Evolutionary conservation across 805 yeast species (phyloP), one percentile per base, ranked within the genome.

Genomic region (Saturnispora silvae): DNA sequence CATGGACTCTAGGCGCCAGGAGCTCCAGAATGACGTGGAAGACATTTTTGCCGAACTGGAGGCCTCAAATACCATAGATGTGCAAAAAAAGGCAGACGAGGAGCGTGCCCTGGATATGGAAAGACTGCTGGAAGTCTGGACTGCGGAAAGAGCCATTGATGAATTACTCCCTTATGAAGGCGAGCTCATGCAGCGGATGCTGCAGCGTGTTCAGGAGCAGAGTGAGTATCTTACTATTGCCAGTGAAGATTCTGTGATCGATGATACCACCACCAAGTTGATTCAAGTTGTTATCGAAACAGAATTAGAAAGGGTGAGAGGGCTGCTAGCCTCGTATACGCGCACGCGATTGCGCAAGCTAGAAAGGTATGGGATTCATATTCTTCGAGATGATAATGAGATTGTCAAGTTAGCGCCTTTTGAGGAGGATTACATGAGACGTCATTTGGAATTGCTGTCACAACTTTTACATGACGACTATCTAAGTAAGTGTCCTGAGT

Each of bases 221-320:
- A 75, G 85, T 40, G 94, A 81, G 45, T 68, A 70, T 38, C 75
- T 89, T 27, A 89, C 81, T 48, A 66, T 75, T 35, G 82, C 84
- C 47, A 79, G 94, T 7, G 77, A 84, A 51, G 87, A 81, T 38
- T 62, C 81, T 27, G 82, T 81, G 36, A 73, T 72, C 34, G 64
- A 67, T 30, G 77, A 76, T 40, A 65, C 61, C 36, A 83, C 79
- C 43, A 76, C 77, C 57, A 87, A 87, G 51, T 59, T 89, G 40
- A 79, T 82, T 40, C 63, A 87, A 32, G 73, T 92, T 63, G 72
- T 94, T 18, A 77, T 89, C 47, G 98, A 92, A 52, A 80, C 94
- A 11, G 97, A 92, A 48, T 68, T 92, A 18, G 97, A 92, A 49
- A 63, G 98, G 40, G 72, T 85, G 22, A 84, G 79, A 49, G 92